These are phyloP conservation scores for Monosporascus sp. DNA, from an alignment of 2,329 filamentous ascomycete genomes.

Conservation along the genomic window DNA sequence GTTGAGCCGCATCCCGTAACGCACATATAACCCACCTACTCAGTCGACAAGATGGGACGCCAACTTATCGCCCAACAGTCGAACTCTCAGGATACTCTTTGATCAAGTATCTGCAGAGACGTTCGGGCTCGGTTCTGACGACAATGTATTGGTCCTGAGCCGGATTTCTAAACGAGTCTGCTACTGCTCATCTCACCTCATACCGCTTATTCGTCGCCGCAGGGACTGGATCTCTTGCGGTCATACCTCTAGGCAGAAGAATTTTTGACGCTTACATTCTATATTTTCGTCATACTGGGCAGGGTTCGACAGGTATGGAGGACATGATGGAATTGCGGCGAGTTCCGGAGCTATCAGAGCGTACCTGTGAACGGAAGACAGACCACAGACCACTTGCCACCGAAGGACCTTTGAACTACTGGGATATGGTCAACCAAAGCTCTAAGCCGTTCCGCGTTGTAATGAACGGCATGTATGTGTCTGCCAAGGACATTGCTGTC, in stretches of 20 bases:
- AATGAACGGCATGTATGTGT: conserved; percentile 7
- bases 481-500: conserved; percentile 11
- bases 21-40: not conserved
- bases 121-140: not conserved
- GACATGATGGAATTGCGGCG: not conserved
- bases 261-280: not conserved
- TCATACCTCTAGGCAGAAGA: not conserved
- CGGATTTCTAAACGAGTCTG: not conserved
- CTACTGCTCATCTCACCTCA: not conserved
- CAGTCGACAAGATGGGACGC: not conserved
- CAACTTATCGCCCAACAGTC: not conserved
- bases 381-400: not conserved
- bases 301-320: not conserved
- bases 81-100: not conserved
- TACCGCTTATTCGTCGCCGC: not conserved
- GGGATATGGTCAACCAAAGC: conserved; percentile 1
- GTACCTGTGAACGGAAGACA: not conserved
- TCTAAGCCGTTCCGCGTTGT: conserved; percentile 8
- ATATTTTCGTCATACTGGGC: not conserved
- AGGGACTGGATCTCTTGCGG: not conserved
- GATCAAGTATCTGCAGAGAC: not conserved
- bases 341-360: not conserved
- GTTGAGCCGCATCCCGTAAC: too few species aligned
- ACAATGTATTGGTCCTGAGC: not conserved
- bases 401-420: not conserved